Evolutionary conservation across 164 flowering plant genomes (phyloP).

Genomic region (Macadamia tetraphylla): DNA sequence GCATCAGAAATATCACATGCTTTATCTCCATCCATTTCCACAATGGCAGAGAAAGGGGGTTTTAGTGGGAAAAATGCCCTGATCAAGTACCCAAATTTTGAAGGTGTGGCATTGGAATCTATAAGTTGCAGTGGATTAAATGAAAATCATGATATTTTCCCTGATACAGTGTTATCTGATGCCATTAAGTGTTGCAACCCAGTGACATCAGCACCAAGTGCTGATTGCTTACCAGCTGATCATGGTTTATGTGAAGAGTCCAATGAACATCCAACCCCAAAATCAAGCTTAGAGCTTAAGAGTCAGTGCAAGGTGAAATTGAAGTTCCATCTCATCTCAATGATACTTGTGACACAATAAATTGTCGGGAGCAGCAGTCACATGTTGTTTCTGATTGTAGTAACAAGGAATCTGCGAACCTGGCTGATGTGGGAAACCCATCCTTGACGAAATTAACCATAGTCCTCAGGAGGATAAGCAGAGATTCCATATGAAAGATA

Average conservation of each 20-base stretch:
- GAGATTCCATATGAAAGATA: conserved; percentile 15
- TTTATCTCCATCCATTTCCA: neutral
- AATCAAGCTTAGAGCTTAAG: conserved; percentile 14
- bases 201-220: neutral
- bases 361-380: neutral
- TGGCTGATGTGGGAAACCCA: conserved; percentile 7
- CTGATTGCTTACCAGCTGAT: neutral
- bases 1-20: conserved; percentile 1
- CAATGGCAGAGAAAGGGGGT: neutral
- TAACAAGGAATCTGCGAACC: conserved; percentile 7
- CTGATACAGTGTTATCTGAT: neutral
- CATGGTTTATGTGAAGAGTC: neutral
- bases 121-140: neutral
- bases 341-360: conserved; percentile 1
- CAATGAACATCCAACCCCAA: conserved; percentile 8
- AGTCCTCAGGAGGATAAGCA: conserved; percentile 9
- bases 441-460: conserved; percentile 6
- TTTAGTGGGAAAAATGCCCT: neutral
- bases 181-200: neutral
- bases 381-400: conserved; percentile 4
- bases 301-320: conserved; percentile 14
- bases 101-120: neutral
- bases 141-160: neutral
- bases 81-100: neutral
- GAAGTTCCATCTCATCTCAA: conserved; percentile 8